Evolutionary conservation across 1,284 basidiomycete species (phyloP).

Genomic region (Ceratobasidium sp.): DNA sequence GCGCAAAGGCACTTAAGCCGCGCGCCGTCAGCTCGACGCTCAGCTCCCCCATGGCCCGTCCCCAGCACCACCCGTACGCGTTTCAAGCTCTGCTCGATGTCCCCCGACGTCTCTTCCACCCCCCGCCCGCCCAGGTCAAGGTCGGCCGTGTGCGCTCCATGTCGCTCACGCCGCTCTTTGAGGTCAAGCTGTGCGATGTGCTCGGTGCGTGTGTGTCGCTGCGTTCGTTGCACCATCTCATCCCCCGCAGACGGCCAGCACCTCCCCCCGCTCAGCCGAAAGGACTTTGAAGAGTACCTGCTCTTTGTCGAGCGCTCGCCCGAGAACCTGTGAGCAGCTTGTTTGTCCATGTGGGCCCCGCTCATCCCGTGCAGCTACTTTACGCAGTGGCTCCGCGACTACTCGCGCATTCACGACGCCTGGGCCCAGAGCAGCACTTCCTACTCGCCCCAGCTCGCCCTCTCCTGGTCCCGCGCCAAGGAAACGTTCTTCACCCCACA

Average conservation of each 20-base stretch:
- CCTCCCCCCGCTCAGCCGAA: slow-evolving; percentile 46
- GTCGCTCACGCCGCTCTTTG: slow-evolving; percentile 24
- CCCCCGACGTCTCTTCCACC: slow-evolving; percentile 43
- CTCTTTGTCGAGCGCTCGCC: slow-evolving; percentile 46
- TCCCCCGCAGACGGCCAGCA: slow-evolving; percentile 38
- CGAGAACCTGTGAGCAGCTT: slow-evolving; percentile 47
- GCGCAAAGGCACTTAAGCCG: background rate
- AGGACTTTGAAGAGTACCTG: slow-evolving; percentile 49
- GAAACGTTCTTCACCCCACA: slow-evolving; percentile 78
- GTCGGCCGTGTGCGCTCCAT: slow-evolving; percentile 43
- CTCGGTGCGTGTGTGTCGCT: slow-evolving; percentile 18
- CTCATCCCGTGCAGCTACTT: slow-evolving; percentile 44
- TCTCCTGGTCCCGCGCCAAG: slow-evolving; percentile 79
- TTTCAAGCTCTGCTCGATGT: slow-evolving; percentile 41
- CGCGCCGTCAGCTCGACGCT: slow-evolving; percentile 1
- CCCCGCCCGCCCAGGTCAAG: slow-evolving; percentile 44
- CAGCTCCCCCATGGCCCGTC: slow-evolving; percentile 37
- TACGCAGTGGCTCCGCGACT: slow-evolving; percentile 46
- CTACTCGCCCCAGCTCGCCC: slow-evolving; percentile 58
- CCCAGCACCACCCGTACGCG: slow-evolving; percentile 38
- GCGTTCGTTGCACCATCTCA: background rate
- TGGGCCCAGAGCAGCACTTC: slow-evolving; percentile 20
- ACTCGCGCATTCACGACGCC: slow-evolving; percentile 21
- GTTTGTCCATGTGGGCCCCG: background rate
- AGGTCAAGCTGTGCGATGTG: slow-evolving; percentile 42